Evolutionary conservation across 257 asterid genomes (phyloP).

Genomic region (Linderniella brevidens): DNA sequence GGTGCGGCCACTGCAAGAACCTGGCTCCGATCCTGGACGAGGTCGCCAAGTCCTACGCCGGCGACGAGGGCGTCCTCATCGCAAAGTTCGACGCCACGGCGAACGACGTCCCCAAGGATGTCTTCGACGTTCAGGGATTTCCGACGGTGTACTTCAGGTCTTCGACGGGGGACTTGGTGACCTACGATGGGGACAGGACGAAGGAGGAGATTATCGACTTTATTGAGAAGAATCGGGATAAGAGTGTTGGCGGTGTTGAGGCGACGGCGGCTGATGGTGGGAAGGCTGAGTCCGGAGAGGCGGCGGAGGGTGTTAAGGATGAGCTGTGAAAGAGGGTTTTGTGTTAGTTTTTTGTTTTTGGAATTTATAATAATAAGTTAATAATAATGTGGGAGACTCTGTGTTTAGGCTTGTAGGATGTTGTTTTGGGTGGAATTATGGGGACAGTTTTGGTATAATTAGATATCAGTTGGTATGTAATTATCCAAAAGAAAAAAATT

Average conservation of each 20-base stretch:
- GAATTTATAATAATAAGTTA: not conserved
- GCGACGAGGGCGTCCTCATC: constrained; percentile 43
- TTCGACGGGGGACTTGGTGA: constrained; percentile 31
- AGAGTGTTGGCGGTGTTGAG: constrained; percentile 17
- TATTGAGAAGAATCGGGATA: constrained; percentile 32
- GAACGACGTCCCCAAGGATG: constrained; percentile 46
- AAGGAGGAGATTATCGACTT: constrained; percentile 52
- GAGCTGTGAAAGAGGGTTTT: constrained; percentile 38
- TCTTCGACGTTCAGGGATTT: constrained; percentile 50
- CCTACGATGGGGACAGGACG: constrained; percentile 47
- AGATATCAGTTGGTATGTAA: no score
- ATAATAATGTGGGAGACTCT: no score
- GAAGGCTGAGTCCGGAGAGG: constrained; percentile 13
- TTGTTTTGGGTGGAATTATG: no score
- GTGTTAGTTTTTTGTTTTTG: not conserved
- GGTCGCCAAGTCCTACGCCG: constrained; percentile 48
- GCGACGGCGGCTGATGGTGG: constrained; percentile 10
- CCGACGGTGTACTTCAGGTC: constrained; percentile 74
- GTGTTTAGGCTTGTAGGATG: no score
- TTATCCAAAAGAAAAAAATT: no score
- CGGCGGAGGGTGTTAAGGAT: constrained; percentile 30
- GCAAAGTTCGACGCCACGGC: constrained; percentile 71
- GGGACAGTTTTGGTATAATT: no score
- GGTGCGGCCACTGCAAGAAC: constrained; percentile 82
- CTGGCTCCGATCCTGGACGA: constrained; percentile 79